Evolutionary conservation across 768 basidiomycete species (phyloP).

Genomic region (Rhizopogon roseolus): DNA sequence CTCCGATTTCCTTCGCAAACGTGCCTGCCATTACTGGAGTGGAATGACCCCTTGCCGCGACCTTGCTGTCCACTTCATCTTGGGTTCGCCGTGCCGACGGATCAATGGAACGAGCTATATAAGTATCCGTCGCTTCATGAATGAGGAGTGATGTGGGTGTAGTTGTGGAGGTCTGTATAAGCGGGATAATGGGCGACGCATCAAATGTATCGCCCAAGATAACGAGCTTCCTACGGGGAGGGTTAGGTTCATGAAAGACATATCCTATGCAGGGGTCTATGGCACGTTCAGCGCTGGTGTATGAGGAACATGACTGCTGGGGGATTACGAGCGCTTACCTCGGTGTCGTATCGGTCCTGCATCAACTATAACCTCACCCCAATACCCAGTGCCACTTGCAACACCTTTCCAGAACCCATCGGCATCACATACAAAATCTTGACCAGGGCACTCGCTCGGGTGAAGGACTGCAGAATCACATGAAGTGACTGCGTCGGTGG

Average conservation of each 20-base stretch:
- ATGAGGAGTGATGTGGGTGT: conserved; percentile 62
- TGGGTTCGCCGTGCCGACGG: conserved; percentile 38
- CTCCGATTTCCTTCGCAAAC: conserved; percentile 61
- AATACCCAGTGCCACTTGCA: conserved; percentile 30
- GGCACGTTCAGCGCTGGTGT: background rate
- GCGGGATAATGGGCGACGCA: conserved; percentile 51
- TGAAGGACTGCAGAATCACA: conserved; percentile 49
- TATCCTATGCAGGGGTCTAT: conserved; percentile 80
- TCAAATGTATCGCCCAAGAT: conserved; percentile 79
- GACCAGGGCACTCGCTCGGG: conserved; percentile 58
- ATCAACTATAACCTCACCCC: conserved; percentile 50
- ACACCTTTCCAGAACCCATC: conserved; percentile 69
- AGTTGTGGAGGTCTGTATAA: conserved; percentile 31
- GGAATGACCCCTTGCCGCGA: conserved; percentile 70
- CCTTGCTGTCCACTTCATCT: conserved; percentile 41
- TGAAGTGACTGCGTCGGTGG: conserved; percentile 48
- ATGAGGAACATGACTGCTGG: background rate
- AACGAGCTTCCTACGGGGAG: conserved; percentile 56
- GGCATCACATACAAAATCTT: conserved; percentile 47
- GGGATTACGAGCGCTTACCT: conserved; percentile 37
- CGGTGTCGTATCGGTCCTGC: conserved; percentile 77
- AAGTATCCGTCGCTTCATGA: conserved; percentile 83
- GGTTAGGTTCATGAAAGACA: conserved; percentile 55
- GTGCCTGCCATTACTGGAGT: conserved; percentile 73
- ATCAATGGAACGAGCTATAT: conserved; percentile 55